Evolutionary conservation across 1,284 basidiomycete genomes (phyloP).

Genomic region (Leccinum laetum): DNA sequence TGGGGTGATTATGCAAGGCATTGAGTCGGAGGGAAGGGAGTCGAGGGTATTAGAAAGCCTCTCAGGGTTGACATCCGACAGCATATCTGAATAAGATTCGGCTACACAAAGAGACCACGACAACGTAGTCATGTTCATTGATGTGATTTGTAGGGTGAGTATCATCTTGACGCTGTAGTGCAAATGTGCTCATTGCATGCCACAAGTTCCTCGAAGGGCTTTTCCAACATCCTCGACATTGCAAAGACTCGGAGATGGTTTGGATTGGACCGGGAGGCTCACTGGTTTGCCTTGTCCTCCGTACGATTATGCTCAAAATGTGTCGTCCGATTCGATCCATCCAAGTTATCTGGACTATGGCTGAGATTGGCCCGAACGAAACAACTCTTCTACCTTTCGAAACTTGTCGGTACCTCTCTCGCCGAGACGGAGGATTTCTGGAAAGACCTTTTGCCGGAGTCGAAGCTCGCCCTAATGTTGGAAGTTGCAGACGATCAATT

Average conservation of each 20-base stretch:
- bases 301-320: constrained; percentile 84
- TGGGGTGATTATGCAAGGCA: constrained; percentile 56
- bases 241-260: constrained; percentile 84
- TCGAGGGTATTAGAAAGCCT: constrained; percentile 21
- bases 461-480: constrained; percentile 62
- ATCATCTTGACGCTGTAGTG: not conserved
- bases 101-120: constrained; percentile 55
- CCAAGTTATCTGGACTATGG: constrained; percentile 80
- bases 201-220: constrained; percentile 88
- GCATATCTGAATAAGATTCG: constrained; percentile 38
- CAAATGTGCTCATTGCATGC: constrained; percentile 9
- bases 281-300: constrained; percentile 88
- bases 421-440: constrained; percentile 75
- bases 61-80: constrained; percentile 31
- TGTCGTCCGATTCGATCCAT: constrained; percentile 75
- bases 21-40: constrained; percentile 29
- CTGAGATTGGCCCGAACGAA: constrained; percentile 81
- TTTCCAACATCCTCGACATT: constrained; percentile 89
- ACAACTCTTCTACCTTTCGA: constrained; percentile 72
- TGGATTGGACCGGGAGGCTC: constrained; percentile 76
- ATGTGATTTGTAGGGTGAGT: constrained; percentile 71
- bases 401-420: constrained; percentile 73
- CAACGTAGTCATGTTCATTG: constrained; percentile 72
- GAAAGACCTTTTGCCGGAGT: constrained; percentile 50
- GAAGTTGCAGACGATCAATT: constrained; percentile 50